These are phyloP conservation scores for Colletotrichum noveboracense DNA, from an alignment of 2,329 filamentous ascomycete genomes.

Conservation along the genomic window DNA sequence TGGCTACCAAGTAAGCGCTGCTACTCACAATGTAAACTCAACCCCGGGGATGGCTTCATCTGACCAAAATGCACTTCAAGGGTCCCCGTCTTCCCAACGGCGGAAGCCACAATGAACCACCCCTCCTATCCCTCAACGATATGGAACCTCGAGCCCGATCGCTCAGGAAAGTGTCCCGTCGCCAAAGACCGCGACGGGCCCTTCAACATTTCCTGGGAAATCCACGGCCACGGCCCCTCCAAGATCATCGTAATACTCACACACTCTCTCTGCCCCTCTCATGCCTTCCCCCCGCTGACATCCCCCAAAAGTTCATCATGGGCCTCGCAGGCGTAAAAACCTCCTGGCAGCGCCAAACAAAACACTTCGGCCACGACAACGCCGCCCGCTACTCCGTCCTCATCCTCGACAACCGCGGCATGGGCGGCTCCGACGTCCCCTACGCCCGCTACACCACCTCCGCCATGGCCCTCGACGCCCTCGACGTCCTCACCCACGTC, in stretches of 20 bases:
- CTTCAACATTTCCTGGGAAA: slow-evolving; percentile 77
- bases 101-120: slow-evolving; percentile 65
- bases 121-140: slow-evolving; percentile 70
- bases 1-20: slow-evolving; percentile 3
- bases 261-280: slow-evolving; percentile 36
- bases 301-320: slow-evolving; percentile 67
- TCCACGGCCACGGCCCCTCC: slow-evolving; percentile 76
- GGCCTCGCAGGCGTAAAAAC: slow-evolving; percentile 73
- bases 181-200: slow-evolving; percentile 77
- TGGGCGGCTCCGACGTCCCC: slow-evolving; percentile 82
- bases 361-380: slow-evolving; percentile 78
- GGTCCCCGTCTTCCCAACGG: slow-evolving; percentile 42
- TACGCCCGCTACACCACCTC: slow-evolving; percentile 78
- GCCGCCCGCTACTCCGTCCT: slow-evolving; percentile 74
- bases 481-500: slow-evolving; percentile 73
- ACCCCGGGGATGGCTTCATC: neutral
- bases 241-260: slow-evolving; percentile 70
- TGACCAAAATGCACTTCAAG: neutral
- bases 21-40: neutral
- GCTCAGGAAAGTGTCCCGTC: slow-evolving; percentile 65
- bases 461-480: slow-evolving; percentile 80
- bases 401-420: slow-evolving; percentile 83
- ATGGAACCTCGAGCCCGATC: slow-evolving; percentile 73
- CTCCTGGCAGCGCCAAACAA: slow-evolving; percentile 83
- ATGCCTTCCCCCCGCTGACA: neutral